These are phyloP conservation scores for Pyrenula aspistea DNA, from an alignment of 495 filamentous ascomycete genomes.

Conservation along the genomic window DNA sequence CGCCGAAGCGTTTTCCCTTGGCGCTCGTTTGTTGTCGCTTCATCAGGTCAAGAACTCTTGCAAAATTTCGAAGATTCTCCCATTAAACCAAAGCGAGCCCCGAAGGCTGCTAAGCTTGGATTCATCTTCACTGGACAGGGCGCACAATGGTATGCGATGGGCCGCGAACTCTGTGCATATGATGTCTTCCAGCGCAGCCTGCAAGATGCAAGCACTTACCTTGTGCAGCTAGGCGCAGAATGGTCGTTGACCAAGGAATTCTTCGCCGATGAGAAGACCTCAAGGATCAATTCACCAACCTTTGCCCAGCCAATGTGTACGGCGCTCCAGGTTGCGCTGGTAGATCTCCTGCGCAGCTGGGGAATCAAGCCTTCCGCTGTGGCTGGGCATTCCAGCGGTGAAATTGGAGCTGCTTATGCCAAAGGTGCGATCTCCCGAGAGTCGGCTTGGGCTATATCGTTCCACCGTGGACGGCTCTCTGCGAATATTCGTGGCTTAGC, in stretches of 20 bases:
- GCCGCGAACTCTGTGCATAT: constrained; percentile 9
- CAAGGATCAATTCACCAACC: constrained; percentile 15
- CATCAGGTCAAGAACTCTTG: constrained; percentile 5
- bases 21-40: constrained; percentile 12
- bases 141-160: constrained; percentile 22
- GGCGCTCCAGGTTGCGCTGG: constrained; percentile 28
- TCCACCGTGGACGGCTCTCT: background rate
- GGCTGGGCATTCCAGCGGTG: constrained; percentile 29
- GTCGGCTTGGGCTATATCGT: constrained; percentile 2
- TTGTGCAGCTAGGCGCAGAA: constrained; percentile 2
- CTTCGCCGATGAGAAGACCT: constrained; percentile 7
- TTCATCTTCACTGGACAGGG: constrained; percentile 24
- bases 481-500: background rate
- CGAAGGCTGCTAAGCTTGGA: constrained; percentile 4
- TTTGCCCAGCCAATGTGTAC: constrained; percentile 28
- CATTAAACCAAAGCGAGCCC: background rate
- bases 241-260: constrained; percentile 12
- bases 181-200: constrained; percentile 3
- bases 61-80: constrained; percentile 11
- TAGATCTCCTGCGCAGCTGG: constrained; percentile 22
- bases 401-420: constrained; percentile 25
- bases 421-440: constrained; percentile 1
- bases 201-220: constrained; percentile 4
- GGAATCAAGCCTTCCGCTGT: constrained; percentile 17
- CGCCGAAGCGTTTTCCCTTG: constrained; percentile 17